Percentiles rank a stretch among this genome's conserved stretches.
phyloP scores from a whole-genome alignment of 2,329 filamentous ascomycete species.

The Penicillium brasilianum region DNA sequence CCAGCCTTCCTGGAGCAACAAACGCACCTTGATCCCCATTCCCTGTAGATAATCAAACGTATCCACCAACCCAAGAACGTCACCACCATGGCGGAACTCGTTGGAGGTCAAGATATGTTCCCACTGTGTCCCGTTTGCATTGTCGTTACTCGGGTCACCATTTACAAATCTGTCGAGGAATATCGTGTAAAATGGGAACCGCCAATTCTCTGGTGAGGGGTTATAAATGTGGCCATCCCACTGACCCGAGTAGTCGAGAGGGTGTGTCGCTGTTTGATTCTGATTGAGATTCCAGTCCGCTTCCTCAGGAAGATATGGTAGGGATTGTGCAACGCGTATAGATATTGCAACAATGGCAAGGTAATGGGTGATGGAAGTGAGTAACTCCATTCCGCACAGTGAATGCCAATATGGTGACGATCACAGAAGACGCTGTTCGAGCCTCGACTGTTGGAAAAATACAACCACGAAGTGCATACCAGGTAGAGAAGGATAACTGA shows the following conservation, averaged over 20 bases:
- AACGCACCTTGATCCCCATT: conserved; percentile 63
- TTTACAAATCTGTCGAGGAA: conserved; percentile 69
- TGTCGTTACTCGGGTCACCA: conserved; percentile 67
- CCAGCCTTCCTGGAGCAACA: background rate
- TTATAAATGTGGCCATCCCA: conserved; percentile 58
- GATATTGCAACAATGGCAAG: conserved; percentile 13
- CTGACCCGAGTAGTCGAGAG: conserved; percentile 62
- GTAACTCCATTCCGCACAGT: conserved; percentile 10
- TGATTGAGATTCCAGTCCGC: conserved; percentile 59
- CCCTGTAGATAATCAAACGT: conserved; percentile 68
- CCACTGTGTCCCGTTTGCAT: conserved; percentile 63
- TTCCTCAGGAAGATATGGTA: conserved; percentile 14
- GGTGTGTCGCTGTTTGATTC: conserved; percentile 59
- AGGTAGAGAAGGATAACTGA: background rate
- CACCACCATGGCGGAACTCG: conserved; percentile 67
- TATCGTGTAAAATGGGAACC: conserved; percentile 68
- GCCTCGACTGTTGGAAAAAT: background rate
- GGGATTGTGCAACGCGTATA: conserved; percentile 10
- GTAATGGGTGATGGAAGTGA: conserved; percentile 9
- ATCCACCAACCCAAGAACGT: conserved; percentile 62
- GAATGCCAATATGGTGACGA: conserved; percentile 13
- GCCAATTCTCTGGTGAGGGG: conserved; percentile 65
- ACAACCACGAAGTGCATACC: background rate
- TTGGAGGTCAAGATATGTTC: conserved; percentile 65
- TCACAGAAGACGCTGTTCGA: conserved; percentile 16